Base-by-base conservation (phyloP, 345 rosid species). In the Bruguiera gymnorhiza region DNA sequence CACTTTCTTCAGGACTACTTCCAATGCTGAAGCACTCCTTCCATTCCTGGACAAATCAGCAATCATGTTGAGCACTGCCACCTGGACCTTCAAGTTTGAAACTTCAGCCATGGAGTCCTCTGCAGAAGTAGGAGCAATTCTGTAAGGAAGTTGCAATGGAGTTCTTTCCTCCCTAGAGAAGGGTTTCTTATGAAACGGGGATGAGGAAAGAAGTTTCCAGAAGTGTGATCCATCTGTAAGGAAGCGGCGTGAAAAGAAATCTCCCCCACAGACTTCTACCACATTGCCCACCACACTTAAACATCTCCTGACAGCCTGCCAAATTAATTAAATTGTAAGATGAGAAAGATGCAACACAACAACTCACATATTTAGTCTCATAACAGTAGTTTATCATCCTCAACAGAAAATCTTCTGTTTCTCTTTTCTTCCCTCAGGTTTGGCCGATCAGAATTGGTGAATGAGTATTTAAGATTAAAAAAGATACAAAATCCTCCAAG, bases 171-270 rank as follows among this genome's bases (percentile, higher is more conserved):
- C 83, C 77, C 82, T 88, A 27, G 73, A 67, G 10, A 82, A 65
- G 1, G 78, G 83, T 69, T 76, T 83, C 69, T 64, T 79, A 64
- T 83, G 82, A 77, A 85, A 91, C 6, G 97, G 92, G 0, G 97
- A 87, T 37, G 90, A 68, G 32, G 85, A 78, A 53, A 91, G 78
- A 70, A 91, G 92, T 81, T 84, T 92, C 98, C 98, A 89, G 77
- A 91, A 91, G 70, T 86, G 87, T 1, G 64, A 65, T 0, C 97
- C 97, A 53, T 94, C 93, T 0, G 76, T 79, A 61, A 82, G 93
- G 80, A 94, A 89, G 29, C 97, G 93, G 36, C 97, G 92, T 43
- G 93, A 71, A 82, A 94, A 94, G 85, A 94, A 94, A 80, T 94
- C 98, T 67, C 98, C 97, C 69, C 97, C 96, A 3, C 93, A 88